Evolutionary conservation across 2,329 filamentous ascomycete species (phyloP), one percentile per base, ranked within the genome.

Genomic region (Cladosporium colombiae): DNA sequence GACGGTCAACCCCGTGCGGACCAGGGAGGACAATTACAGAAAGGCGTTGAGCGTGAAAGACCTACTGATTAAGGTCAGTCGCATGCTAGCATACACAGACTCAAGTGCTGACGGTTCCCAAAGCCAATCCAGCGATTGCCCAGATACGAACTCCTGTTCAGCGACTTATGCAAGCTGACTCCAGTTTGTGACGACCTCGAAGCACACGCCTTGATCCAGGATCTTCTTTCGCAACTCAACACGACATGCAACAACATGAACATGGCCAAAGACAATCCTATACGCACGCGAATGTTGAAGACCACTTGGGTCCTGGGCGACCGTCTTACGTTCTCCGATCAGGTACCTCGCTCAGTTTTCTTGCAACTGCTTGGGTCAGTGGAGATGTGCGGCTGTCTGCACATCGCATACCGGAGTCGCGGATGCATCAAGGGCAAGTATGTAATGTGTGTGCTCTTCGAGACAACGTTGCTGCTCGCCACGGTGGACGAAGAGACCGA

Each of bases 71-170:
- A 98, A 98, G 86, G 93, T 92, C 71, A 69, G 77, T 29, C 18
- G 27, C n/a, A 18, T 16, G 5, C 5, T 8, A 11, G 13, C 29
- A 21, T 23, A 3, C 8, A 8, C 3, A 3, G 2, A 4, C 11
- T 14, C 2, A 31, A 21, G 8, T 13, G 14, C 29, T 55, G 18
- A 55, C 27, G 14, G 13, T 5, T n/a, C 3, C 33, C 33, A 18
- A 64, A 96, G 91, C 95, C 94, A 0, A 93, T 97, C 23, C 94
- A 99, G 78, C 86, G 94, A 64, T 86, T 97, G 25, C 96, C 92
- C 81, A 92, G 91, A 79, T 98, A 98, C 74, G 92, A 92, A 13
- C 82, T 99, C 4, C 82, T 98, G 2, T 93, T 98, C 73, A 85
- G 88, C 5, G 92, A 97, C 73, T 83, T 99, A 10, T 83, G 93